phyloP scores from a whole-genome alignment of 306 rosid species.

The Rosa rugosa region DNA sequence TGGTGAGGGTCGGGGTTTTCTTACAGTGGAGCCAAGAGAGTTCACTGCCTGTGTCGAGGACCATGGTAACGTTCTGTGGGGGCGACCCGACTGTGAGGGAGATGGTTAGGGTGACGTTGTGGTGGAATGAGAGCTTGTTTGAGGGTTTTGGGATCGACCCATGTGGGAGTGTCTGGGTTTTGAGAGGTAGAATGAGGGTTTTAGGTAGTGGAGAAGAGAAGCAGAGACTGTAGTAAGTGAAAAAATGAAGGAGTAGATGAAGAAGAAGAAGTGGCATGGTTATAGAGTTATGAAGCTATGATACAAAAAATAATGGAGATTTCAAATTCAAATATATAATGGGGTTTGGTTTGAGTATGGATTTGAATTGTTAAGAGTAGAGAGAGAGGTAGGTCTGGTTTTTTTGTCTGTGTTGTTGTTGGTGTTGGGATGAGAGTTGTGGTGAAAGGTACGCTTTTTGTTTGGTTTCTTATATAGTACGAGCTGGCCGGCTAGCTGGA shows the following conservation, averaged over 20 bases:
- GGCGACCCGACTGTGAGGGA: constrained; percentile 72
- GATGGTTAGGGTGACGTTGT: constrained; percentile 73
- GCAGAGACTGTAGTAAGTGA: constrained; percentile 11
- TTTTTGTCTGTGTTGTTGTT: background rate
- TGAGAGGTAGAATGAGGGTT: constrained; percentile 51
- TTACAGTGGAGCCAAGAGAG: constrained; percentile 87
- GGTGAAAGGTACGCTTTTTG: constrained; percentile 3
- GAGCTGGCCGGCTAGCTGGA: background rate
- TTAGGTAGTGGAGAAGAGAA: constrained; percentile 13
- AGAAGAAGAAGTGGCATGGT: constrained; percentile 30
- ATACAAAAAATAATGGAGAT: background rate
- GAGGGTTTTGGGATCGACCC: constrained; percentile 21
- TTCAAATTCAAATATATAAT: background rate
- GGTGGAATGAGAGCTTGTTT: constrained; percentile 59
- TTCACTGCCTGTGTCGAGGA: constrained; percentile 92
- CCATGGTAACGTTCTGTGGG: constrained; percentile 90
- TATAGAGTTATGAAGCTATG: background rate
- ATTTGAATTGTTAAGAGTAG: background rate
- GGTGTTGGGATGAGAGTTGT: background rate
- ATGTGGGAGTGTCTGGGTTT: constrained; percentile 44
- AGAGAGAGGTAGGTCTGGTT: background rate
- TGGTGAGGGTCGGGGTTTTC: constrained; percentile 40
- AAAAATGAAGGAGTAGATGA: constrained; percentile 18
- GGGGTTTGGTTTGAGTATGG: background rate
- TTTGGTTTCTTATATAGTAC: background rate